These are phyloP conservation scores for Bacterosira constricta DNA, from an alignment of 108 stramenopile species.

Conservation along the genomic window DNA sequence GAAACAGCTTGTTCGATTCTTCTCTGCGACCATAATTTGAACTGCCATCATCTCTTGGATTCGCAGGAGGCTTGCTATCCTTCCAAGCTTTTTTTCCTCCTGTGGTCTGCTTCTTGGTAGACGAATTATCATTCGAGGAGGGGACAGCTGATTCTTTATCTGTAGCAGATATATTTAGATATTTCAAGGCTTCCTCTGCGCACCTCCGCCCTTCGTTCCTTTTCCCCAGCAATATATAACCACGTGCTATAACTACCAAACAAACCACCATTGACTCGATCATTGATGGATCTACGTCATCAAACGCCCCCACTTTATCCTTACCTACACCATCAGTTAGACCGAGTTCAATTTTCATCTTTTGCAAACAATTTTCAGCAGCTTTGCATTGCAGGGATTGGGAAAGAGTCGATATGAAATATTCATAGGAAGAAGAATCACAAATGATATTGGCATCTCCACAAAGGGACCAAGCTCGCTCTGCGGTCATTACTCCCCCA, in stretches of 20 bases:
- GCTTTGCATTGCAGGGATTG: conserved; percentile 68
- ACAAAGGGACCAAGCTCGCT: conserved; percentile 64
- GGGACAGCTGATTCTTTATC: conserved; percentile 1
- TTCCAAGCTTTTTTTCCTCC: conserved; percentile 64
- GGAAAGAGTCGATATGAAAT: conserved; percentile 69
- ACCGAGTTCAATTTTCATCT: conserved; percentile 55
- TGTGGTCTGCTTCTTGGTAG: background rate
- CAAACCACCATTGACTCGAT: conserved; percentile 63
- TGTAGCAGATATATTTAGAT: conserved; percentile 9
- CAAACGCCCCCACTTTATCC: background rate
- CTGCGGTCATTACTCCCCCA: conserved; percentile 80
- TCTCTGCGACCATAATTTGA: conserved; percentile 52
- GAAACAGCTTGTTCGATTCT: conserved; percentile 77
- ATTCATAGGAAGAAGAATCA: conserved; percentile 88
- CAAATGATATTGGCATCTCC: conserved; percentile 5
- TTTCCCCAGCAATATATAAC: conserved; percentile 63
- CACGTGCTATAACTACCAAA: conserved; percentile 64
- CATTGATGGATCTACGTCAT: conserved; percentile 44
- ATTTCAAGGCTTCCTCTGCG: conserved; percentile 28
- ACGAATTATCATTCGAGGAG: background rate
- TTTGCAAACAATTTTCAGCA: conserved; percentile 52
- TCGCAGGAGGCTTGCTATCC: conserved; percentile 2
- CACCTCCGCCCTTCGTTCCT: conserved; percentile 27
- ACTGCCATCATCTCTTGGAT: conserved; percentile 6
- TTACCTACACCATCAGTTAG: background rate